Evolutionary conservation across 1,139 yeast genomes (phyloP), one percentile per base, ranked within the genome.

Genomic region (Protomyces inouyei): DNA sequence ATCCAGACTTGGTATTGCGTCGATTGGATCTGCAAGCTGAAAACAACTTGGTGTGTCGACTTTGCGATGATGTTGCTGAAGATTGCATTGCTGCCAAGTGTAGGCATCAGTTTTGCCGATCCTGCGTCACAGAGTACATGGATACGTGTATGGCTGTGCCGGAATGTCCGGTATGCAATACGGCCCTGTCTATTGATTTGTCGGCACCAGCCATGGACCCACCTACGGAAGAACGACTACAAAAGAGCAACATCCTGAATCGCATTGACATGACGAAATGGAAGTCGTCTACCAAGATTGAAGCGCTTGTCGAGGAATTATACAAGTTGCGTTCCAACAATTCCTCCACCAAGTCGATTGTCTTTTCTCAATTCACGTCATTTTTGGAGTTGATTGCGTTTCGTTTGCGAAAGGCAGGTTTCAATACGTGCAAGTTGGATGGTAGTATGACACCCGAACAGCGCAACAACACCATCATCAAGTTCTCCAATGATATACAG

Each of bases 371-470:
- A 75, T 93, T 93, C 75, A 93, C 98, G 0, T 88, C 96, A 53
- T 93, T 93, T 97, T 78, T 93, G 67, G 98, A 93, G 75, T 78
- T 93, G 64, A 92, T 93, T 12, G 98, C 93, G 73, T 93, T 98
- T 98, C 79, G 98, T 68, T 77, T 93, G 70, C 87, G 88, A 70
- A 80, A 97, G 66, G 98, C 98, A 0, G 98, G 98, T 0, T 93
- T 93, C 72, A 84, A 87, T 70, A 92, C 97, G 0, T 98, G 90
- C 40, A 92, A 93, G 73, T 77, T 93, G 64, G 97, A 89, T 73
- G 98, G 98, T 35, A 88, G 93, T 48, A 93, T 93, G 98, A 85
- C 97, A 0, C 98, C 98, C 0, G 84, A 85, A 23, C 98, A 93
- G 73, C 82, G 98, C 73, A 97, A 91, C 71, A 88, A 87, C 69